Base-by-base conservation (phyloP, 2,329 filamentous ascomycete genomes). In the Aspergillus felis region DNA sequence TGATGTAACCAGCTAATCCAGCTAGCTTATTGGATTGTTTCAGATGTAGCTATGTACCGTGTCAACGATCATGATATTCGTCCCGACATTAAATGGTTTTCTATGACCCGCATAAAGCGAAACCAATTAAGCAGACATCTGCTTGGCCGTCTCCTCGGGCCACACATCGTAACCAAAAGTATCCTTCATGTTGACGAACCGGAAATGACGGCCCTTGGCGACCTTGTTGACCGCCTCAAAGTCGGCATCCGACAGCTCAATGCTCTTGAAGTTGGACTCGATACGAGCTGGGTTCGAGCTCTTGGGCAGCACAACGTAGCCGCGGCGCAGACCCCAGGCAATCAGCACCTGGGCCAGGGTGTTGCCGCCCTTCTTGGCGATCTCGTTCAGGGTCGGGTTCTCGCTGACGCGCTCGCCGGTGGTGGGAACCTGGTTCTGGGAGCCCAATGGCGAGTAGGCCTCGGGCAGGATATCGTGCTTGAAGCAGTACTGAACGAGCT, bases 151-250 rank as follows among this genome's bases (percentile, higher is more conserved):
- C 77, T 87, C 84, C 67, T 86, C 82, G 0, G 85, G 80, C 85
- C 85, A 87, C 51, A 90, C 82, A 65, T 91, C 80, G 70, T 88
- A 89, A 6, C 88, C 88, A 72, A 91, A 91, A 1, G 86, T 89
- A 63, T 90, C 87, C 81, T 89, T 91, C 88, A 91, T 91, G 77
- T 91, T 90, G 58, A 91, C 88, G 68, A 91, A 91, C 41, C 88
- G 84, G 27, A 82, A 84, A 72, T 89, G 85, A 53, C 87, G 81
- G 38, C 85, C 84, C 70, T 84, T 80, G 1, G 87, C 86, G 7
- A 90, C 87, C 60, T 79, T 68, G 74, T 88, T 82, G 54, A 89
- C 80, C 14, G 81, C 84, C 60, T 80, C 77, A 66, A 87, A 82
- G 63, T 87, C 83, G 55, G 81, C 79, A 42, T 82, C 78, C 48